These are phyloP conservation scores for Pseudonitzschia multistriata DNA, from an alignment of 108 stramenopile genomes.

Conservation along the genomic window DNA sequence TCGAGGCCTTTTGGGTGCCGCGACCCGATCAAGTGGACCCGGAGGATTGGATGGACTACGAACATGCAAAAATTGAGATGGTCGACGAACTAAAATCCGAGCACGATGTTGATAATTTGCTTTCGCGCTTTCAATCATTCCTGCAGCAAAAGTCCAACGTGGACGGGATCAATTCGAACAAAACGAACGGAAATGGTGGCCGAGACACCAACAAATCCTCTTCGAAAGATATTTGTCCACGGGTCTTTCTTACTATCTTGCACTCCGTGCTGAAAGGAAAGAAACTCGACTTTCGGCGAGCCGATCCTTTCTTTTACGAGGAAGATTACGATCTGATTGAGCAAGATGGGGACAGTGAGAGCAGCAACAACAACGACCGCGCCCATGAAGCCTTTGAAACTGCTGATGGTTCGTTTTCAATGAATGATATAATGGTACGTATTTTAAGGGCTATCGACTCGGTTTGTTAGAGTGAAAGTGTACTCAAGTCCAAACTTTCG, in stretches of 20 bases:
- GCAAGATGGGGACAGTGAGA: constrained; percentile 38
- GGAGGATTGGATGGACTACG: constrained; percentile 62
- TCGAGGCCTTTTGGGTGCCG: constrained; percentile 33
- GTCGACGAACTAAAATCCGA: not conserved
- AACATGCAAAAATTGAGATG: constrained; percentile 10
- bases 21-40: constrained; percentile 44
- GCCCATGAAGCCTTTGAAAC: not conserved
- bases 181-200: not conserved
- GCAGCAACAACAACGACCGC: constrained; percentile 16
- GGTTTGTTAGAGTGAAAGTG: not conserved
- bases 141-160: constrained; percentile 53
- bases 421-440: constrained; percentile 34
- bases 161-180: constrained; percentile 43
- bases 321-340: constrained; percentile 42
- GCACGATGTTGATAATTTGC: constrained; percentile 40
- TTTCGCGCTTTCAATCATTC: constrained; percentile 50
- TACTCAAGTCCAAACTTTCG: not conserved
- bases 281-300: constrained; percentile 18
- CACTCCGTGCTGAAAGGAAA: constrained; percentile 45
- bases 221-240: constrained; percentile 49
- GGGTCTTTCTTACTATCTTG: constrained; percentile 57
- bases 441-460: too few species aligned
- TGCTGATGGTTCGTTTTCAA: constrained; percentile 1
- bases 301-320: constrained; percentile 30
- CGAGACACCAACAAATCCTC: not conserved